Evolutionary conservation across 345 rosid genomes (phyloP), one percentile per base, ranked within the genome.

Genomic region (Boechera retrofracta): DNA sequence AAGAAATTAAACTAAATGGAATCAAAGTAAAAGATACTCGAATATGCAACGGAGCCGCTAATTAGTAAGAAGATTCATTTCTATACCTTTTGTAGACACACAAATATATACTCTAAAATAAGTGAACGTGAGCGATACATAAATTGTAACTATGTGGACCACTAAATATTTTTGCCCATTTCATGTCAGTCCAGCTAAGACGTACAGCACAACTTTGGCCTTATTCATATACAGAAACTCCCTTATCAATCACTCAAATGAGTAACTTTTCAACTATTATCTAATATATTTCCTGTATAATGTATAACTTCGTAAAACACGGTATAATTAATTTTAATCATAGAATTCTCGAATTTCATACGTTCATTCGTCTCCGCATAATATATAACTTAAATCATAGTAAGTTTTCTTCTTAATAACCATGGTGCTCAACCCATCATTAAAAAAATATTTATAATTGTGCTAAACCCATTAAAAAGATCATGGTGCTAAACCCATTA

Each of bases 151-250:
- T 18, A 45, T 61, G 38, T 15, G 66, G 80, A 71, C 80, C 80
- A 77, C 66, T 69, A n/a, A 51, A 61, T 28, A 42, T 28, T 48
- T 38, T 67, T 45, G 65, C 63, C 64, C 7, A 10, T 35, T 53
- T 63, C 71, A 77, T 77, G 53, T 77, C 76, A 63, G 76, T 21
- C 75, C 76, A 77, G 80, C 80, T 64, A 77, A 70, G 75, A 64
- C 33, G 33, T 45, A 64, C 75, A 77, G 71, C 74, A 76, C 69
- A 42, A 16, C n/a, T 61, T 53, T 76, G 80, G 80, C 21, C 38
- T 32, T 49, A 53, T 68, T 68, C 63, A 51, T 76, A 68, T 60
- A 68, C 48, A 42, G 39, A 5, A 69, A n/a, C 51, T 24, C 75
- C 53, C 75, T n/a, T 76, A 76, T 69, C 70, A 76, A 41, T 69